Conservation (phyloP, 768 basidiomycete genomes). For the Phlegmacium glaucopus region DNA sequence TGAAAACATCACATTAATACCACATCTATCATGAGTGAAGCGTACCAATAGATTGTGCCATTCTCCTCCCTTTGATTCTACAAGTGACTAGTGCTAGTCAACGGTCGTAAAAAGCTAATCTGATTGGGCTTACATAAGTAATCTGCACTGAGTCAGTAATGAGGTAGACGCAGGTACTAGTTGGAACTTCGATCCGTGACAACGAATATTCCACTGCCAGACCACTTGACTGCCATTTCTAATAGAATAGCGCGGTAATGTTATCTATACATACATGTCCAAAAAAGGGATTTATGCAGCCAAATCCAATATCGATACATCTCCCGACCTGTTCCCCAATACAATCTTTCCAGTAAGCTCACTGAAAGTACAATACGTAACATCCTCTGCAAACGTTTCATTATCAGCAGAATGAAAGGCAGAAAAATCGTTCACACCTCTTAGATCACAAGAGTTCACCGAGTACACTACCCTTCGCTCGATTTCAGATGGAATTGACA, state of each 20-base stretch:
- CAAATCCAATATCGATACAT: slow-evolving; percentile 30
- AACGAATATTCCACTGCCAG: too few relatives aligned
- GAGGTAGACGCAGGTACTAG: too few relatives aligned
- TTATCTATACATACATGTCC: too few relatives aligned
- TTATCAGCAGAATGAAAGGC: background rate
- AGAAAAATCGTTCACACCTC: slow-evolving; percentile 26
- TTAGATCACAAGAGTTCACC: slow-evolving; percentile 34
- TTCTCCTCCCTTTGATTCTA: slow-evolving; percentile 6
- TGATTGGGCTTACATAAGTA: too few relatives aligned
- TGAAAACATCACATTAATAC: background rate
- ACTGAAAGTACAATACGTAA: slow-evolving; percentile 41
- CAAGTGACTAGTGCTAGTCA: too few relatives aligned
- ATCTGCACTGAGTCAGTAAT: too few relatives aligned
- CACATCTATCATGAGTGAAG: background rate
- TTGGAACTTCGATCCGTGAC: too few relatives aligned
- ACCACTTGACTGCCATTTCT: too few relatives aligned
- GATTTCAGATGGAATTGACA: slow-evolving; percentile 17
- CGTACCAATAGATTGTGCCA: slow-evolving; percentile 30
- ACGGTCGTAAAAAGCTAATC: too few relatives aligned
- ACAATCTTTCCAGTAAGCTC: slow-evolving; percentile 43
- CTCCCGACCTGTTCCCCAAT: slow-evolving; percentile 38
- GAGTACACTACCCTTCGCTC: slow-evolving; percentile 28
- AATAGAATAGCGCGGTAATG: too few relatives aligned
- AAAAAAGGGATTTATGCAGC: background rate
- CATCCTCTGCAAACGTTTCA: slow-evolving; percentile 32